Base-by-base conservation (phyloP, 495 filamentous ascomycete species). In the Astrocystis sublimbata region DNA sequence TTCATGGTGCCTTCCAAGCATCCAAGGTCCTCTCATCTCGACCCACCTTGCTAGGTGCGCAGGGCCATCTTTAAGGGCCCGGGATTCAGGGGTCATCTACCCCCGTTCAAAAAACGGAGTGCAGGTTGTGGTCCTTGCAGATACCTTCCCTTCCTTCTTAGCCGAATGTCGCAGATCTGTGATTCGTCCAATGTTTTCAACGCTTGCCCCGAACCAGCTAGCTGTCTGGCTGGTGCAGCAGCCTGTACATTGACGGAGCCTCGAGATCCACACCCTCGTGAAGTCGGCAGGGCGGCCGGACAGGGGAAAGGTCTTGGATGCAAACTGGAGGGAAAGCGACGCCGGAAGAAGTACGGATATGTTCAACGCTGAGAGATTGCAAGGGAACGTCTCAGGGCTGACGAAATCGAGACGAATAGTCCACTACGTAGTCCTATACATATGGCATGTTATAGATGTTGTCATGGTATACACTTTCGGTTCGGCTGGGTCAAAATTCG, bases 71-170 rank as follows among this genome's bases (percentile, higher is more conserved):
- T 57, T 40, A 40, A 40, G 54, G 54, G 54, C n/a, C 54, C 54
- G 54, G 54, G 54, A 57, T 26, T 57, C 40, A 57, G 54, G 54
- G 54, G 38, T n/a, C n/a, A 40, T 31, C 40, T 57, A 31, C 54
- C 54, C 54, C 54, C n/a, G n/a, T 33, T 57, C 54, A 33, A 57
- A 57, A 57, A 13, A 57, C 35, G 54, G 54, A 45, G 54, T 40
- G n/a, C n/a, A 35, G n/a, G 49, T 52, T 35, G 49, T 17, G 28
- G n/a, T 31, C 28, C 40, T 57, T 57, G 54, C 38, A 57, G 54
- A 42, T 36, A 38, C 51, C 35, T 13, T 56, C 24, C 24, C 17
- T 13, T 56, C 24, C 24, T 12, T n/a, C 17, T 45, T 31, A 21
- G 23, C 21, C 40, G 15, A 56, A 45, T 9, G 2, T 4, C 6